Percentiles rank a stretch among this genome's conserved stretches.
Evolutionary conservation across 768 basidiomycete genomes (phyloP).

Genomic region (Calocybe gangraenosa): DNA sequence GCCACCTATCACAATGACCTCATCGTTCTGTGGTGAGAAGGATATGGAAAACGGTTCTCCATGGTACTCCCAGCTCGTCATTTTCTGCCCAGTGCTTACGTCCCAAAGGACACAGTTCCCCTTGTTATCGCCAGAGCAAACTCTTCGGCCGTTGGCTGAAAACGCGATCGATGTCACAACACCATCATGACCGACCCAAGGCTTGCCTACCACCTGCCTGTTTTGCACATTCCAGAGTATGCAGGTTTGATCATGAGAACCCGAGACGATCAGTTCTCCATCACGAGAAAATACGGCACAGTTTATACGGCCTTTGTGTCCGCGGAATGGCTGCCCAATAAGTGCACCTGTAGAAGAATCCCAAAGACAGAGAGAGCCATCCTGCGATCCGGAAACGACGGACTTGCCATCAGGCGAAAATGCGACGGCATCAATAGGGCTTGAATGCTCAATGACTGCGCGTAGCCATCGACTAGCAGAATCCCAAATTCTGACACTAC

Average conservation of each 20-base stretch:
- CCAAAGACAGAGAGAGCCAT: not conserved
- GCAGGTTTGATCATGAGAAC: constrained; percentile 1
- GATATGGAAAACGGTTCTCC: not conserved
- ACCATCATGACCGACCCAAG: constrained; percentile 1
- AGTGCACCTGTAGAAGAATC: not conserved
- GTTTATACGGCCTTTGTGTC: not conserved
- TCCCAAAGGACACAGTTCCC: constrained; percentile 1
- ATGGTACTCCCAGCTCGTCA: not conserved
- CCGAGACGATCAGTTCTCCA: not conserved
- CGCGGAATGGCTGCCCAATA: not conserved
- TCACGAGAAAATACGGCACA: not conserved
- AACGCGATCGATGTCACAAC: constrained; percentile 5
- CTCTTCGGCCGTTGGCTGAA: constrained; percentile 7
- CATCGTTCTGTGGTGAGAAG: not conserved
- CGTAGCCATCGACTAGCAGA: too few relatives aligned
- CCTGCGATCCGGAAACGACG: not conserved
- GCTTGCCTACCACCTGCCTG: constrained; percentile 1
- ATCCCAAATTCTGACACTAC: too few relatives aligned
- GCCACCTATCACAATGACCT: too few relatives aligned
- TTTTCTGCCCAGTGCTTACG: not conserved
- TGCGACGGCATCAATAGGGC: not conserved
- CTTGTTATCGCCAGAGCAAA: constrained; percentile 3
- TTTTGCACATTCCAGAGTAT: constrained; percentile 16
- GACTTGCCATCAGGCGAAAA: not conserved
- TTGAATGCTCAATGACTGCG: too few relatives aligned